Percentiles rank a stretch among this genome's conserved stretches.
phyloP scores from a whole-genome alignment of 2,329 filamentous ascomycete species.

The Coniosporium tulheliwenetii region DNA sequence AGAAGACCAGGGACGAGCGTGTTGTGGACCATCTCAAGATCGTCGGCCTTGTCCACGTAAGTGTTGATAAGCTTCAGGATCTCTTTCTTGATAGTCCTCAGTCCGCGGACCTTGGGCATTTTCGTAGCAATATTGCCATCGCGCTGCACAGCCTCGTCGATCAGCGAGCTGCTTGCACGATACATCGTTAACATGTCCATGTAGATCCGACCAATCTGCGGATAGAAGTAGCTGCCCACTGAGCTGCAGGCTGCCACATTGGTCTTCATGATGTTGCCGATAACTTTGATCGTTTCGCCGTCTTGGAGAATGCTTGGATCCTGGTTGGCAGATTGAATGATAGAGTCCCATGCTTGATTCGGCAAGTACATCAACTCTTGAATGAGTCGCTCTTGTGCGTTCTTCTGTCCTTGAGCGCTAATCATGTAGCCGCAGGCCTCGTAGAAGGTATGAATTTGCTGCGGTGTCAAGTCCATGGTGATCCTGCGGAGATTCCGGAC shows the following conservation, averaged over 20 bases:
- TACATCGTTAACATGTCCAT: conserved; percentile 99
- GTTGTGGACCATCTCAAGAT: conserved; percentile 78
- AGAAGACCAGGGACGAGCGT: conserved; percentile 94
- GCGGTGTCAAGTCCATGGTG: conserved; percentile 83
- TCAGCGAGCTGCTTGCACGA: conserved; percentile 86
- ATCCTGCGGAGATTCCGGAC: conserved; percentile 92
- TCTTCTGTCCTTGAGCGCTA: conserved; percentile 88
- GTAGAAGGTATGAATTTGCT: conserved; percentile 98
- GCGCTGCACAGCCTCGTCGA: conserved; percentile 76
- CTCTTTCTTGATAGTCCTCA: conserved; percentile 98
- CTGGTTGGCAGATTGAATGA: conserved; percentile 74
- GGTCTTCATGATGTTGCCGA: conserved; percentile 99
- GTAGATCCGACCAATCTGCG: conserved; percentile 94
- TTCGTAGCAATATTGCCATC: conserved; percentile 91
- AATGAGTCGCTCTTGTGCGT: conserved; percentile 81
- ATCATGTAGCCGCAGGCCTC: conserved; percentile 99
- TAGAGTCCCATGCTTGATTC: conserved; percentile 89
- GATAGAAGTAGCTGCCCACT: conserved; percentile 93
- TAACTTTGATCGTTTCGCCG: conserved; percentile 89
- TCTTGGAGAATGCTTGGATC: conserved; percentile 82
- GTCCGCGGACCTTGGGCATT: conserved; percentile 87
- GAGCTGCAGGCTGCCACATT: conserved; percentile 98
- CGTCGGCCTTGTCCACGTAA: conserved; percentile 95
- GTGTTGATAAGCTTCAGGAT: conserved; percentile 97
- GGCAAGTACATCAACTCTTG: conserved; percentile 85